A percentile compares a stretch with the other conserved stretches of the same genome.
These are phyloP conservation scores for Sisymbrium irio DNA, from an alignment of 345 rosid species.

Conservation along the genomic window DNA sequence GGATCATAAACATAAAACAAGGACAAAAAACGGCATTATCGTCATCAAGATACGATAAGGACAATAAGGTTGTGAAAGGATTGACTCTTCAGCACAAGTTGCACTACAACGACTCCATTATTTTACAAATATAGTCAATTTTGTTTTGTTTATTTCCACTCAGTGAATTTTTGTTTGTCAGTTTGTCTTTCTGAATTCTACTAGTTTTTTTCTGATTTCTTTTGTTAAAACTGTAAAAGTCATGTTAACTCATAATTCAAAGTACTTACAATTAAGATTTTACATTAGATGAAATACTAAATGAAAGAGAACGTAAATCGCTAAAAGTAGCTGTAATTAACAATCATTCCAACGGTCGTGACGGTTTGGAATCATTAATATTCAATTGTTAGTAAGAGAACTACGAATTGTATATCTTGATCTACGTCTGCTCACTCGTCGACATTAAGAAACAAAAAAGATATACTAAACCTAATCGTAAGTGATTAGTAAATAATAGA, in stretches of 20 bases:
- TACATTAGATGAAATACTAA: neutral
- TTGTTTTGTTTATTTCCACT: neutral
- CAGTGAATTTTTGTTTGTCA: neutral
- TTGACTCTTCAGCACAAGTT: neutral
- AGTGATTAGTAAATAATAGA: neutral
- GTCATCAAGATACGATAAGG: constrained; percentile 4
- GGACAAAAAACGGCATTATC: neutral
- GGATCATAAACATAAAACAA: neutral
- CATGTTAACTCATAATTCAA: neutral
- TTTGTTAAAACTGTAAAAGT: neutral
- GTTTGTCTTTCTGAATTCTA: neutral
- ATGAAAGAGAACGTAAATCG: neutral
- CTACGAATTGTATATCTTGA: neutral
- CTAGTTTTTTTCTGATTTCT: neutral
- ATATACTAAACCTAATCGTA: too few relatives aligned
- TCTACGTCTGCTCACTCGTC: neutral
- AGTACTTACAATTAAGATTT: neutral
- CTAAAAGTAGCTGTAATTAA: too few relatives aligned
- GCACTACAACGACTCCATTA: neutral
- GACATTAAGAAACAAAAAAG: neutral
- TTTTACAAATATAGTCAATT: neutral
- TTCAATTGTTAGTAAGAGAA: neutral
- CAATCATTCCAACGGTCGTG: neutral
- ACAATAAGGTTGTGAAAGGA: neutral
- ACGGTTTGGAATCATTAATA: neutral